Evolutionary conservation across 2,329 filamentous ascomycete species (phyloP), one percentile per base, ranked within the genome.

Genomic region (Aspergillus costaricaensis): DNA sequence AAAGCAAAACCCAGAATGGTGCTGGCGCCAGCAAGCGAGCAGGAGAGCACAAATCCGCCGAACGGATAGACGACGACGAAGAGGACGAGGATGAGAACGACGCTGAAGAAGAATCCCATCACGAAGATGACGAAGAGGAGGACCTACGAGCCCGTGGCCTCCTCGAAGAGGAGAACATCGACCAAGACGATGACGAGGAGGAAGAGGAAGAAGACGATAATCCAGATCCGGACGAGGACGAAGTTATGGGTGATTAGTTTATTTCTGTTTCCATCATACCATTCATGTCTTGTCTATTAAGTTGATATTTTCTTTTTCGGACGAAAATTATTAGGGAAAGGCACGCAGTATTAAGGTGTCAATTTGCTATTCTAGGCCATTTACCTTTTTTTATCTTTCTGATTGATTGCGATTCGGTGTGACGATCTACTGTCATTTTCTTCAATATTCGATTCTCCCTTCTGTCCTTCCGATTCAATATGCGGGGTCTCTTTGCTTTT

Each of bases 161-260:
- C 8, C 55, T 77, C 25, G 76, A 76, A 43, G 76, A 77, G 8
- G 72, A 72, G 10, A 38, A 60, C 23, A 50, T 53, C 43, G 63
- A 75, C 43, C 72, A 75, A 60, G 81, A 83, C 39, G 79, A 78
- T 0, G 77, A 79, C 19, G 76, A 76, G 8, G 75, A 73, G n/a
- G 70, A 71, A 12, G 61, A 62, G 6, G 72, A 74, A 7, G 72
- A 72, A 12, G 70, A 67, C 6, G 65, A 61, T n/a, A 65, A 67
- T 12, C 70, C 72, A 52, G 71, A 74, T 54, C 67, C 69, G 17
- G 72, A 74, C 50, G 74, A 78, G 53, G 75, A 79, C 65, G 77
- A 78, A 66, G 72, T 79, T 50, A 79, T 80, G 76, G 76, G 76
- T 44, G 77, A 79, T 65, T 80, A 66, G 68, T 62, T 60, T 15